Evolutionary conservation across 176 grass and related monocot species (phyloP).

Genomic region (Oryza officinalis): DNA sequence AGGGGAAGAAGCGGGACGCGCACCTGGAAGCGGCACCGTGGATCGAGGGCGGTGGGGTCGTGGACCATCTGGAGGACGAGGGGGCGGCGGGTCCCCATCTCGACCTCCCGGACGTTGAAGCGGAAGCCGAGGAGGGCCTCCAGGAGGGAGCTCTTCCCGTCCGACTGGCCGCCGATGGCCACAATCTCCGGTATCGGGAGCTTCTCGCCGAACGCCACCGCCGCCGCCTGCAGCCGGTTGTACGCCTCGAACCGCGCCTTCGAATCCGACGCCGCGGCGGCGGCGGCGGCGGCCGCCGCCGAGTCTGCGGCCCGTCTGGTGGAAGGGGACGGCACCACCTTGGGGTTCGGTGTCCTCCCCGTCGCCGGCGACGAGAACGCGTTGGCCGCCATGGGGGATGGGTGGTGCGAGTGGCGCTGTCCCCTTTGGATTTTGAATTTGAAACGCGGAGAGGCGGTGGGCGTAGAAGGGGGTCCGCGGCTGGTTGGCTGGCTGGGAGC

Average conservation of each 20-base stretch:
- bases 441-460: slow-evolving; percentile 35
- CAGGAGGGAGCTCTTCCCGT: slow-evolving; percentile 93
- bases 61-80: slow-evolving; percentile 99
- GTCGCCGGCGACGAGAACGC: slow-evolving; percentile 41
- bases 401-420: background rate
- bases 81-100: slow-evolving; percentile 95
- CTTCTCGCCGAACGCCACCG: slow-evolving; percentile 88
- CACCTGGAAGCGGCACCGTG: slow-evolving; percentile 94
- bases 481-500: background rate
- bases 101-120: slow-evolving; percentile 97
- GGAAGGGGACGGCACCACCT: slow-evolving; percentile 32
- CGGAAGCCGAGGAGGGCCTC: slow-evolving; percentile 94
- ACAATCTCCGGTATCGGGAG: slow-evolving; percentile 98
- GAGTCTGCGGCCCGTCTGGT: slow-evolving; percentile 20
- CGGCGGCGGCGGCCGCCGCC: slow-evolving; percentile 24
- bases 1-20: background rate
- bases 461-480: background rate
- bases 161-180: slow-evolving; percentile 80
- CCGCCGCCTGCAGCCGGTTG: slow-evolving; percentile 93
- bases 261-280: slow-evolving; percentile 46
- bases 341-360: slow-evolving; percentile 56
- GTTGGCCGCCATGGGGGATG: slow-evolving; percentile 52
- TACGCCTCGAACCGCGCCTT: slow-evolving; percentile 94
- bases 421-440: slow-evolving; percentile 30
- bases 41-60: slow-evolving; percentile 85